phyloP scores from a whole-genome alignment of 1,284 basidiomycete species.

The Meripilus lineatus region DNA sequence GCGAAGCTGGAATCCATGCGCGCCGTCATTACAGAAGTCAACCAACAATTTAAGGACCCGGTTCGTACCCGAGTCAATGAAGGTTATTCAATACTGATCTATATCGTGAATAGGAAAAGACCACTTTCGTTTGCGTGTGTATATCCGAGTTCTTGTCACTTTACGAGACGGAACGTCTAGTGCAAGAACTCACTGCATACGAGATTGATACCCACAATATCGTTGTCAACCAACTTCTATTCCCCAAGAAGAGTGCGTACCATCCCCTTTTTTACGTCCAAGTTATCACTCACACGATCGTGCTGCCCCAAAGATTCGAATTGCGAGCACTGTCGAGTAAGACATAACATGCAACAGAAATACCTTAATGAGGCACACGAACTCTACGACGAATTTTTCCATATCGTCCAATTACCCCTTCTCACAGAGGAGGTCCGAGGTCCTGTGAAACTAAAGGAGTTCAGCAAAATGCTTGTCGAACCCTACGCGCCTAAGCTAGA shows the following conservation, averaged over 20 bases:
- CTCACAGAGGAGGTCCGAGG: conserved; percentile 97
- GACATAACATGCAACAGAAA: conserved; percentile 98
- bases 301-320: conserved; percentile 59
- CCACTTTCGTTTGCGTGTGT: conserved; percentile 97
- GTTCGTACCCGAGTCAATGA: conserved; percentile 40
- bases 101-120: conserved; percentile 75
- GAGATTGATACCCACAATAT: conserved; percentile 99
- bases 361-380: conserved; percentile 93
- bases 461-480: conserved; percentile 81
- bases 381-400: conserved; percentile 96
- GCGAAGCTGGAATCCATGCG: conserved; percentile 97
- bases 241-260: conserved; percentile 80
- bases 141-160: conserved; percentile 98
- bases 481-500: conserved; percentile 42
- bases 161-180: conserved; percentile 97
- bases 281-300: background rate
- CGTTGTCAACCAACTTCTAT: conserved; percentile 95
- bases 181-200: conserved; percentile 94
- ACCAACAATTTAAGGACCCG: conserved; percentile 98
- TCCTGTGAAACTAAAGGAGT: conserved; percentile 87
- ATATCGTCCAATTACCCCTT: conserved; percentile 88
- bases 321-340: conserved; percentile 93
- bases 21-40: conserved; percentile 96
- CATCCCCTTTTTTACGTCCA: background rate
- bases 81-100: conserved; percentile 3